Percentiles rank a stretch among this genome's conserved stretches.
Evolutionary conservation across 495 filamentous ascomycete genomes (phyloP).

Genomic region (Arthonia radiata): DNA sequence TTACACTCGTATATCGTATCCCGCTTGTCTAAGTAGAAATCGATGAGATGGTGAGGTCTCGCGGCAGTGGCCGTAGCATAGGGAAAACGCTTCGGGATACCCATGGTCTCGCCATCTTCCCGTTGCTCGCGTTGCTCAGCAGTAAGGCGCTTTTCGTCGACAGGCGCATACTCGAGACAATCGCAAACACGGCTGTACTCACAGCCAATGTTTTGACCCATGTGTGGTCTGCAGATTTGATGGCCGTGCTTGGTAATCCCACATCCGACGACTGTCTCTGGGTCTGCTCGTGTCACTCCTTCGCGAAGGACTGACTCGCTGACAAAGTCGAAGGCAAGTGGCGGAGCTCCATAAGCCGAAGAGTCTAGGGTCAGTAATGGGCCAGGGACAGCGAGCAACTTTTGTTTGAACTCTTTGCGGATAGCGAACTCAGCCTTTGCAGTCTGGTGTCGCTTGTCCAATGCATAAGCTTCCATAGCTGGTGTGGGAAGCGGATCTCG

Average conservation of each 20-base stretch:
- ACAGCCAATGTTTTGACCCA: conserved; percentile 16
- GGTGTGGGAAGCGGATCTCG: conserved; percentile 10
- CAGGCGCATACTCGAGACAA: conserved; percentile 16
- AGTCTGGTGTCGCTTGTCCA: conserved; percentile 2
- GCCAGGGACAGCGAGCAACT: conserved; percentile 7
- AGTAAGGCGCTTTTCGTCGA: conserved; percentile 9
- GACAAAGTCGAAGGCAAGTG: conserved; percentile 28
- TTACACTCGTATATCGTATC: conserved; percentile 74
- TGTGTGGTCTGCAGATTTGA: conserved; percentile 12
- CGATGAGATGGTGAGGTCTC: conserved; percentile 7
- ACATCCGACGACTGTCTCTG: conserved; percentile 11
- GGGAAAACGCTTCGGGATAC: conserved; percentile 15
- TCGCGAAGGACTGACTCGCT: conserved; percentile 18
- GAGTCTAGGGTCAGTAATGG: conserved; percentile 8
- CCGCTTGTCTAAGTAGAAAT: conserved; percentile 23
- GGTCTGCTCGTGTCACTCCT: conserved; percentile 15
- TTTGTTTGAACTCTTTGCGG: conserved; percentile 8
- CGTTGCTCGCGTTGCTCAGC: conserved; percentile 2
- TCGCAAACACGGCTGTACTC: conserved; percentile 13
- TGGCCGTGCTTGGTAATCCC: not conserved
- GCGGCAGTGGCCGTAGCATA: conserved; percentile 8
- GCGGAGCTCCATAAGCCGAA: conserved; percentile 11
- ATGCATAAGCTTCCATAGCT: conserved; percentile 9
- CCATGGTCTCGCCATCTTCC: conserved; percentile 4
- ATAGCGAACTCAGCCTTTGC: conserved; percentile 7